Evolutionary conservation across 1,139 yeast species (phyloP).

Genomic region (Nakaseomyces nivariensis): DNA sequence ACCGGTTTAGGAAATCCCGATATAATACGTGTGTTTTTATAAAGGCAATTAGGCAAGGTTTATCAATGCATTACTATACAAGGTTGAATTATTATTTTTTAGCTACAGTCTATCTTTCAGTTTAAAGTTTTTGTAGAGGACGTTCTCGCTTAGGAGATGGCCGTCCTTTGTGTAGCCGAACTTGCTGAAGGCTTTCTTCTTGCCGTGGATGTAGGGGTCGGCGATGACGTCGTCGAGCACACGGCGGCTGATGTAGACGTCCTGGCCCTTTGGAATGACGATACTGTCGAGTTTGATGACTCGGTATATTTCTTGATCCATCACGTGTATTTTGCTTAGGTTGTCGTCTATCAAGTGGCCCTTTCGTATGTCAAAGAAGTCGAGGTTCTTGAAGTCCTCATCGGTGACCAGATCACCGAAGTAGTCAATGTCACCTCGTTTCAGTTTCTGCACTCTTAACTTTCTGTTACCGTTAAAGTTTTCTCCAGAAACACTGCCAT

Average conservation of each 20-base stretch:
- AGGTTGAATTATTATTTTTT: too few species aligned
- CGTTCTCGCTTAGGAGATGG: constrained; percentile 20
- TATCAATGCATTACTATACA: too few species aligned
- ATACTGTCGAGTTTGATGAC: background rate
- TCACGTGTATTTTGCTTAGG: background rate
- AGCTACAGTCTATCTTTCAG: too few species aligned
- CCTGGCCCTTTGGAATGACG: background rate
- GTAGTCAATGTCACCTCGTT: constrained; percentile 12
- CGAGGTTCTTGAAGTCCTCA: background rate
- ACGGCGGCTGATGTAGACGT: background rate
- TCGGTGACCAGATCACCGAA: constrained; percentile 14
- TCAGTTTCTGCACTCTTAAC: constrained; percentile 17
- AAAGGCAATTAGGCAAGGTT: too few species aligned
- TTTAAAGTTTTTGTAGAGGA: constrained; percentile 17
- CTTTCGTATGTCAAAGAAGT: background rate
- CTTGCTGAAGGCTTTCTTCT: constrained; percentile 4
- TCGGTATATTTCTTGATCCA: background rate
- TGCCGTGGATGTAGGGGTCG: background rate
- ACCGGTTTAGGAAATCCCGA: too few species aligned
- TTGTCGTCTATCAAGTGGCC: background rate
- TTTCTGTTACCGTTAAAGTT: constrained; percentile 15
- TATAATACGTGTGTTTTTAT: too few species aligned
- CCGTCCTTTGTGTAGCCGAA: constrained; percentile 16
- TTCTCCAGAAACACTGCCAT: background rate
- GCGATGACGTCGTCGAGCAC: background rate